A percentile compares a stretch with the other conserved stretches of the same genome.
Evolutionary conservation across 345 rosid species (phyloP).

Genomic region (Kandelia obovata): DNA sequence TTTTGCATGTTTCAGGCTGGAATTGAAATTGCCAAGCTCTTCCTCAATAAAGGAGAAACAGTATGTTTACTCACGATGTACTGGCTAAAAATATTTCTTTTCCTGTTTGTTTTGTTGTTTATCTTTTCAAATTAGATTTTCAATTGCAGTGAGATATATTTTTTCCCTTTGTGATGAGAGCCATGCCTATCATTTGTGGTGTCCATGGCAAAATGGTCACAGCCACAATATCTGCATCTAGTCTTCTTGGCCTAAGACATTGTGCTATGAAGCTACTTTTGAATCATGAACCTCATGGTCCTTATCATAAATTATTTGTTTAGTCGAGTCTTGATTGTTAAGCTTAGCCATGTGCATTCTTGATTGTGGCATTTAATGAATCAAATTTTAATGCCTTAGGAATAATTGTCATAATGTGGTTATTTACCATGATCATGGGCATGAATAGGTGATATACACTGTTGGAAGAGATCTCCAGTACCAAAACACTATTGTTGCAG

Average conservation of each 20-base stretch:
- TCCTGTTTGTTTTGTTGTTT: neutral
- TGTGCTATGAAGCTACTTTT: no score
- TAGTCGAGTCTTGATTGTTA: neutral
- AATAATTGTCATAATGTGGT: neutral
- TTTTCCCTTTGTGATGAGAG: no score
- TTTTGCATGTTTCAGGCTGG: slow-evolving; percentile 69
- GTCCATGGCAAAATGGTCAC: no score
- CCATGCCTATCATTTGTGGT: no score
- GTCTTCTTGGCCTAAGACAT: no score
- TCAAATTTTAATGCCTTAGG: neutral
- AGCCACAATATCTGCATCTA: no score
- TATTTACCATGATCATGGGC: slow-evolving; percentile 16
- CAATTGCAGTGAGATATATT: no score
- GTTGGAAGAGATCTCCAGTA: slow-evolving; percentile 75
- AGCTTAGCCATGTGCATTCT: neutral
- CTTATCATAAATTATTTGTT: no score
- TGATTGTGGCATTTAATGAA: neutral
- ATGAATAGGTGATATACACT: slow-evolving; percentile 69
- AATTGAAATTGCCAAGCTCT: slow-evolving; percentile 89
- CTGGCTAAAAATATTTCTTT: slow-evolving; percentile 11
- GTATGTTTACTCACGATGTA: slow-evolving; percentile 34
- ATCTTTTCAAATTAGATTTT: neutral
- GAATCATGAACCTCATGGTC: no score
- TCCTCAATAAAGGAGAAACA: slow-evolving; percentile 79
- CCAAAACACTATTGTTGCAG: slow-evolving; percentile 61